Conservation (phyloP, 352 stramenopile species). For the Phytophthora ohioensis region DNA sequence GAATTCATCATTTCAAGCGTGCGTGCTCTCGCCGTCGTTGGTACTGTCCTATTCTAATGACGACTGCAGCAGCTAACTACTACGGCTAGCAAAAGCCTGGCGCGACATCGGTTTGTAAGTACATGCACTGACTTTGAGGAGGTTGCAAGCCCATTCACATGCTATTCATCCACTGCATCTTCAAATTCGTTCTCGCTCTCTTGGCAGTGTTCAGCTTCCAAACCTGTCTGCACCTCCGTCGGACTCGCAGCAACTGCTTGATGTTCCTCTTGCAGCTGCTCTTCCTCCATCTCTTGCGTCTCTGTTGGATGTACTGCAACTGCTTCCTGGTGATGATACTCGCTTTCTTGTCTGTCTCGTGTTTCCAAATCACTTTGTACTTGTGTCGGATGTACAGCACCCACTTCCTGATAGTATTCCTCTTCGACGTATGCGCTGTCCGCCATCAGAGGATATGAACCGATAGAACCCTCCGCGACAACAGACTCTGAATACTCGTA, state of each 20-base stretch:
- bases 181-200: constrained; percentile 45
- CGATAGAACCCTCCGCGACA: not conserved
- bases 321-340: constrained; percentile 20
- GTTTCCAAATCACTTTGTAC: constrained; percentile 3
- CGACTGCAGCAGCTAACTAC: too few relatives aligned
- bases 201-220: constrained; percentile 4
- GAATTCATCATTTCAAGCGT: too few relatives aligned
- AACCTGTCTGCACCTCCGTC: not conserved
- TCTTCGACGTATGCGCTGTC: constrained; percentile 9
- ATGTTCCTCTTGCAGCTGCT: not conserved
- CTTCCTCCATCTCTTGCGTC: constrained; percentile 13
- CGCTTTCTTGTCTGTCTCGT: constrained; percentile 13
- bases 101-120: too few relatives aligned
- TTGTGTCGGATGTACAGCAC: constrained; percentile 21
- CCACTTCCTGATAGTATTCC: constrained; percentile 13
- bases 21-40: too few relatives aligned
- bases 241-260: not conserved
- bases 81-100: too few relatives aligned
- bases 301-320: constrained; percentile 18
- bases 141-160: too few relatives aligned
- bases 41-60: too few relatives aligned
- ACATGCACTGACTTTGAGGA: too few relatives aligned
- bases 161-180: constrained; percentile 42
- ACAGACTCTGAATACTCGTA: constrained; percentile 12
- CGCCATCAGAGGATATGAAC: constrained; percentile 5